Evolutionary conservation across 306 rosid species (phyloP), one percentile per base, ranked within the genome.

Genomic region (Bauhinia variegata): DNA sequence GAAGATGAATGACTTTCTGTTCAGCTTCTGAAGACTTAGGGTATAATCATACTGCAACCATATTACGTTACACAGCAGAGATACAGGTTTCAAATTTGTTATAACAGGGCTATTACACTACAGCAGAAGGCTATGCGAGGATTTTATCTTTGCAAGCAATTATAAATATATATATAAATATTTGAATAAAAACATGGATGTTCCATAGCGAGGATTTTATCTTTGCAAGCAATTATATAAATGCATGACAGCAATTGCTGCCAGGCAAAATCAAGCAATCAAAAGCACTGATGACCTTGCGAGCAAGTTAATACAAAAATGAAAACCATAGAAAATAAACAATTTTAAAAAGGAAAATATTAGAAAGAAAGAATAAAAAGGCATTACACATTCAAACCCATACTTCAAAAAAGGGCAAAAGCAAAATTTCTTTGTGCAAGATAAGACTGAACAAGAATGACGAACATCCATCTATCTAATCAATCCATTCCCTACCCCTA

Each of bases 41-140:
- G 28, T 23, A 23, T 23, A 2, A 23, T 23, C 28, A 23, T 2
- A 23, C 28, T 23, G 28, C 1, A 23, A 23, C 28, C 28, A 84
- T 80, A 84, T 81, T 65, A 52, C 62, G 86, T 80, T 57, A 60
- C 38, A 32, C 51, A 5, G 60, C 4, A 67, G 10, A 60, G 7
- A 38, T 28, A 4, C 41, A 53, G 18, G 17, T 33, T 51, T 47
- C 48, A 68, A 41, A 36, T 18, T 39, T 17, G 55, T 38, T 52
- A 15, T 34, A 17, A 60, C 11, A 2, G 23, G 59, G 28, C 41
- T 34, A 11, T 39, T 71, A 11, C 13, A 60, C 68, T 60, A 37
- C 14, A 58, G 61, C 11, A 12, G 36, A 39, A 10, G 12, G 12
- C 41, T 8, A 43, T 31, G 54, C n/a, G n/a, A n/a, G n/a, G n/a